Conservation (phyloP, 176 grass and related monocot species). For the Poa annua region DNA sequence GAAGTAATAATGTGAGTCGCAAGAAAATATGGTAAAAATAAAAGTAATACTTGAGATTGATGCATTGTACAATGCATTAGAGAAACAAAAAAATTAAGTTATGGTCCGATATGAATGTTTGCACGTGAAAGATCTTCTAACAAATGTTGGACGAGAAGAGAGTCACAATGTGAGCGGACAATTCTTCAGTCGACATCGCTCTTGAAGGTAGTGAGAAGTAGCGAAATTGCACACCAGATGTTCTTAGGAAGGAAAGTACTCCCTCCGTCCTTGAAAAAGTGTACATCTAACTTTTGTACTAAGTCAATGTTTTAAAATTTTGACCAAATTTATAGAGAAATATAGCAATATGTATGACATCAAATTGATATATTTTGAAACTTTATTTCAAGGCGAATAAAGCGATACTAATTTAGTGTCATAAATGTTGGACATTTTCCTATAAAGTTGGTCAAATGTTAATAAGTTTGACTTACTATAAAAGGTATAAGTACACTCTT, state of each 20-base stretch:
- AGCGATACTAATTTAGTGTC: too few species aligned
- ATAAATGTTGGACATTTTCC: too few species aligned
- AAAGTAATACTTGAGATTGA: conserved; percentile 1
- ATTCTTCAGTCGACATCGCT: conserved; percentile 21
- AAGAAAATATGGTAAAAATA: not conserved
- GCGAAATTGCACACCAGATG: not conserved
- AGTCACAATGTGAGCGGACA: not conserved
- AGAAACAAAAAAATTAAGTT: conserved; percentile 6
- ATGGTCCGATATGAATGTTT: not conserved
- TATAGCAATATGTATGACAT: too few species aligned
- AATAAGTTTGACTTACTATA: too few species aligned
- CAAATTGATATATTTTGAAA: too few species aligned
- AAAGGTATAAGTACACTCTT: too few species aligned
- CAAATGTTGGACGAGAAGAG: not conserved
- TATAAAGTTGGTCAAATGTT: too few species aligned
- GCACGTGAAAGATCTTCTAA: not conserved
- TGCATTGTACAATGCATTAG: not conserved
- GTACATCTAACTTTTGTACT: too few species aligned
- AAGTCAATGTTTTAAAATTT: too few species aligned
- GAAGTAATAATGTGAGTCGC: not conserved
- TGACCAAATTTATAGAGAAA: too few species aligned
- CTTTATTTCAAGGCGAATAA: too few species aligned
- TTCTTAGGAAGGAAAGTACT: conserved; percentile 28
- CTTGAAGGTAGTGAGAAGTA: not conserved
- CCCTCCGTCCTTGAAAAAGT: too few species aligned